Evolutionary conservation across 2,329 filamentous ascomycete species (phyloP), one percentile per base, ranked within the genome.

Genomic region (Chrysoporthe austroafricana): DNA sequence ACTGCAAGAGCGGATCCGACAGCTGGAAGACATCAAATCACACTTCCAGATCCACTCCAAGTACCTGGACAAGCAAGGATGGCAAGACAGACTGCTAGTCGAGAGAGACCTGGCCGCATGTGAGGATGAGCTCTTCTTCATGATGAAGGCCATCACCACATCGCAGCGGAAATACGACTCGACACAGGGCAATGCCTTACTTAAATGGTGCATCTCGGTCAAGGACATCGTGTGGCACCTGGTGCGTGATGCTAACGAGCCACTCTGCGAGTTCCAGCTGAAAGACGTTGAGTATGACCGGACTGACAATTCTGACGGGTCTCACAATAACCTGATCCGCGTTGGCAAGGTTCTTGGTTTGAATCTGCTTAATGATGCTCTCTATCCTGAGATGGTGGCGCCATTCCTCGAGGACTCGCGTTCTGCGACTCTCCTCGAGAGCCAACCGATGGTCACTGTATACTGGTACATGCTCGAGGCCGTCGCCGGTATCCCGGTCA

Each of bases 111-210:
- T 99, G 62, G 88, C 93, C 11, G 89, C 89, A 26, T 97, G 93
- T 74, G 96, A 98, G 77, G 96, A 99, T 74, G 96, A 99, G 78
- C 81, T 99, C 9, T 99, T 99, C 84, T 99, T 99, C 81, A 92
- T 99, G 83, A 98, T 99, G 96, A 98, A 99, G 75, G 96, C 96
- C 50, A 99, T 99, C 76, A 99, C 96, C 1, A 96, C 94, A 2
- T 96, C 95, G 5, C 96, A 99, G 79, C 86, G 94, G 69, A 96
- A 94, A 76, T 90, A 89, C 71, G 93, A 97, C 69, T 87, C 88
- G 62, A 88, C 89, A 7, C 87, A 93, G 71, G 91, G 90, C 66
- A 94, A 88, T 69, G 94, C 94, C 6, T 83, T 97, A 52, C 79
- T 99, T 64, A 90, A 93, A 73, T 97, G 95, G 91, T 96, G 93